These are phyloP conservation scores for Didymellaceae sp. DNA, from an alignment of 2,329 filamentous ascomycete species.

Conservation along the genomic window DNA sequence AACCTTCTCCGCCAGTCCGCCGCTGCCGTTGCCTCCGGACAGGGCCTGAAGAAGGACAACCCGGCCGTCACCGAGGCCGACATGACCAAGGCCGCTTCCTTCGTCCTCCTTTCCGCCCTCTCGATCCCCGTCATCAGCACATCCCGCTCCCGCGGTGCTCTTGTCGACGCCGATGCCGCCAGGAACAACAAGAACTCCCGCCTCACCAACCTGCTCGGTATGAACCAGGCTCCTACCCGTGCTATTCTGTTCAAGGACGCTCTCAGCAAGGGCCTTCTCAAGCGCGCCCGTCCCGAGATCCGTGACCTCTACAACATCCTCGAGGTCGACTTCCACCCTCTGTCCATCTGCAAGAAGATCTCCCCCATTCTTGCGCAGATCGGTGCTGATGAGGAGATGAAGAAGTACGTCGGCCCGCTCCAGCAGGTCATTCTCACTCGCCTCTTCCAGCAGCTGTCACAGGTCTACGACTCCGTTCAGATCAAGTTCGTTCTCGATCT, in stretches of 20 bases:
- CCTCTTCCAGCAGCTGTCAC: constrained; percentile 97
- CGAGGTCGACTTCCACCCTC: constrained; percentile 97
- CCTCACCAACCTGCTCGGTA: constrained; percentile 92
- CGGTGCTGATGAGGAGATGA: constrained; percentile 91
- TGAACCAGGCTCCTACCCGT: constrained; percentile 88
- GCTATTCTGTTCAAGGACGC: constrained; percentile 94
- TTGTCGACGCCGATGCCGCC: constrained; percentile 95
- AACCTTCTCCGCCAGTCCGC: constrained; percentile 92
- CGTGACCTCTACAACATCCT: constrained; percentile 97
- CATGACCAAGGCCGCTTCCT: constrained; percentile 92
- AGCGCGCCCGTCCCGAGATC: constrained; percentile 92
- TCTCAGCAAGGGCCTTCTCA: constrained; percentile 90
- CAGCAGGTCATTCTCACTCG: constrained; percentile 98
- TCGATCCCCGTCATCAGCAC: constrained; percentile 99
- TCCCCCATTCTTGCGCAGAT: constrained; percentile 95
- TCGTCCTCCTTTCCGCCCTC: constrained; percentile 91
- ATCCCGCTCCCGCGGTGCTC: constrained; percentile 89
- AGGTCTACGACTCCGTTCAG: constrained; percentile 98
- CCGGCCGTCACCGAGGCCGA: constrained; percentile 87
- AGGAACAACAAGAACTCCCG: constrained; percentile 99
- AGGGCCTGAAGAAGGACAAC: constrained; percentile 93
- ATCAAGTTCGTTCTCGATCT: constrained; percentile 91
- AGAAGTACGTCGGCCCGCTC: constrained; percentile 92
- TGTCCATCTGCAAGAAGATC: constrained; percentile 99
- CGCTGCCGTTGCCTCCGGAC: constrained; percentile 79